These are phyloP conservation scores for Martensiomyces pterosporus DNA, from an alignment of 192 early-diverging fungal species.

Conservation along the genomic window DNA sequence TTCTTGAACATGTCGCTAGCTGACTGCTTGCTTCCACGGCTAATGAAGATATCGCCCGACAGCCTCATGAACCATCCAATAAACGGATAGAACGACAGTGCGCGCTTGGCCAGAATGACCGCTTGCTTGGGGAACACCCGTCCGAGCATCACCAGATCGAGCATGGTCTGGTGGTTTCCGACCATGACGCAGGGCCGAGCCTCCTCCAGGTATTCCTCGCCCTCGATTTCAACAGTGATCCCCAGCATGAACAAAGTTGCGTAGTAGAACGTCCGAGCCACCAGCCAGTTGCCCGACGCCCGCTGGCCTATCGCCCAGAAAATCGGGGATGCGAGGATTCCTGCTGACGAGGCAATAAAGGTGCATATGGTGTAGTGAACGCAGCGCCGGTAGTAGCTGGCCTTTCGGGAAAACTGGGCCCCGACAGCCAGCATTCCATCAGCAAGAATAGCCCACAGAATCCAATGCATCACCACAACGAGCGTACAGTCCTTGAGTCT, in stretches of 20 bases:
- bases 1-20: constrained; percentile 78
- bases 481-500: too few relatives aligned
- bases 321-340: constrained; percentile 52
- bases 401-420: constrained; percentile 29
- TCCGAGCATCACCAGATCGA: constrained; percentile 75
- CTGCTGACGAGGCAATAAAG: constrained; percentile 47
- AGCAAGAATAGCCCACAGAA: constrained; percentile 20
- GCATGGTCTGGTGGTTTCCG: constrained; percentile 81
- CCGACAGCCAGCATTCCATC: constrained; percentile 25
- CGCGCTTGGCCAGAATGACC: constrained; percentile 70
- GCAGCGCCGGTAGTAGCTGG: constrained; percentile 20
- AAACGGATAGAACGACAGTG: constrained; percentile 70
- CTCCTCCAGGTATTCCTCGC: constrained; percentile 51
- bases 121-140: constrained; percentile 66
- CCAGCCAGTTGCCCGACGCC: constrained; percentile 61
- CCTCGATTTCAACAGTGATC: constrained; percentile 57
- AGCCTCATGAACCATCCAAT: constrained; percentile 70
- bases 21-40: constrained; percentile 75
- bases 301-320: constrained; percentile 56
- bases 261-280: constrained; percentile 56
- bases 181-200: constrained; percentile 63
- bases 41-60: constrained; percentile 84
- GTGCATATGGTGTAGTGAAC: constrained; percentile 32
- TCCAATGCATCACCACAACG: constrained; percentile 38
- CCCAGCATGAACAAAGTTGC: constrained; percentile 53